These are phyloP conservation scores for Jatropha podagrica DNA, from an alignment of 441 rosid genomes.

Conservation along the genomic window DNA sequence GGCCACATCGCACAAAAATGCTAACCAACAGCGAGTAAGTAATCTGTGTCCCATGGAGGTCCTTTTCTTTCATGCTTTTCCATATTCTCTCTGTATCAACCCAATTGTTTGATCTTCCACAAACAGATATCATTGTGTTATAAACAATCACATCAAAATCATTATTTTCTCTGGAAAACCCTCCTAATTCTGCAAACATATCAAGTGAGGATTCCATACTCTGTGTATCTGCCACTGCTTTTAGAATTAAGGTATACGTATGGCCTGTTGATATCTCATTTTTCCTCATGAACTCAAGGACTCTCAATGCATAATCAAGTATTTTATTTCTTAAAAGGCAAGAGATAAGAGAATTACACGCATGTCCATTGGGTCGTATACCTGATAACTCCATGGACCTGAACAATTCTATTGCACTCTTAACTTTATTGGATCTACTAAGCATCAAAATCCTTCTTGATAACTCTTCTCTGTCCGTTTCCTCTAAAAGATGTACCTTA, in stretches of 20 bases:
- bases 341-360: constrained; percentile 71
- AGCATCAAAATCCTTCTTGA: constrained; percentile 72
- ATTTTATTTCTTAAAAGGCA: constrained; percentile 59
- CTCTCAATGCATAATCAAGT: constrained; percentile 43
- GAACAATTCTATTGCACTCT: constrained; percentile 64
- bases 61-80: constrained; percentile 58
- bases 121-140: constrained; percentile 70
- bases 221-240: constrained; percentile 50
- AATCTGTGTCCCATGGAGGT: constrained; percentile 49
- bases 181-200: constrained; percentile 54
- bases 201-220: constrained; percentile 60
- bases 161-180: constrained; percentile 30
- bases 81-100: constrained; percentile 57
- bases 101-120: constrained; percentile 60
- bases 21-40: constrained; percentile 66
- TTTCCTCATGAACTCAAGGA: constrained; percentile 55
- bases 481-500: constrained; percentile 59
- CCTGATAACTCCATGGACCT: constrained; percentile 57
- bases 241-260: constrained; percentile 61
- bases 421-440: constrained; percentile 69
- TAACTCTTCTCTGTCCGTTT: constrained; percentile 54
- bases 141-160: constrained; percentile 65
- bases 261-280: constrained; percentile 55
- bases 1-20: constrained; percentile 66
- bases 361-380: constrained; percentile 53